Conservation (phyloP, 805 yeast species). For the Lachancea sp. region DNA sequence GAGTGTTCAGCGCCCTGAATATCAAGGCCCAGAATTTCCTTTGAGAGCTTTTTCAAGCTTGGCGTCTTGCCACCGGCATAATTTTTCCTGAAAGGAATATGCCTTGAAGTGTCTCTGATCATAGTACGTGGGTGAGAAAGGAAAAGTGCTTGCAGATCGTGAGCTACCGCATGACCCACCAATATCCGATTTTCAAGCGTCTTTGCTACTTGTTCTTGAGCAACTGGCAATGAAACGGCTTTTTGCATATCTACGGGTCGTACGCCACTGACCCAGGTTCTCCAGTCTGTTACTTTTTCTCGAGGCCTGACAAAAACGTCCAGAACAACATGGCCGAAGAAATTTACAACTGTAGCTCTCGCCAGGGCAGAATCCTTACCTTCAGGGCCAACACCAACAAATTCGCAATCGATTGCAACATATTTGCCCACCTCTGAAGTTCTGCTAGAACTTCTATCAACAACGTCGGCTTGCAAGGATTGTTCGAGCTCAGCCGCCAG, state of each 20-base stretch:
- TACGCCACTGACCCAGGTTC: constrained; percentile 90
- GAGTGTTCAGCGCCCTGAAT: constrained; percentile 77
- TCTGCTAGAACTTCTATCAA: constrained; percentile 12
- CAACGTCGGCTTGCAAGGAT: background rate
- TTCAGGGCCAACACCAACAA: constrained; percentile 81
- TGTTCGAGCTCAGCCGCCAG: constrained; percentile 1
- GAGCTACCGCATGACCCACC: constrained; percentile 81
- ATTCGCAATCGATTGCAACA: constrained; percentile 86
- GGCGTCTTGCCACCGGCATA: constrained; percentile 67
- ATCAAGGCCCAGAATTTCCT: constrained; percentile 47
- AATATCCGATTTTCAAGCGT: constrained; percentile 50
- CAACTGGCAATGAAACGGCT: constrained; percentile 63
- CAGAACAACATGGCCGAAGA: constrained; percentile 61
- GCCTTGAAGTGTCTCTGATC: constrained; percentile 71
- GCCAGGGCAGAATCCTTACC: constrained; percentile 71
- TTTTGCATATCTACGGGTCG: constrained; percentile 58
- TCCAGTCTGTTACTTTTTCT: constrained; percentile 78
- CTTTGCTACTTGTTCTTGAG: constrained; percentile 50
- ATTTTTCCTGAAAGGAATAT: constrained; percentile 46
- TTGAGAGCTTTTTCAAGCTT: constrained; percentile 56
- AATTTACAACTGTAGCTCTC: constrained; percentile 81
- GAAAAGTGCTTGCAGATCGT: constrained; percentile 65
- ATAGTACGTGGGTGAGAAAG: constrained; percentile 58
- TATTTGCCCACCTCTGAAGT: constrained; percentile 58
- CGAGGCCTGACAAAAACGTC: constrained; percentile 73